Percentiles rank a stretch among this genome's conserved stretches.
Evolutionary conservation across 495 filamentous ascomycete species (phyloP).

Genomic region (Penicillium pancosmium): DNA sequence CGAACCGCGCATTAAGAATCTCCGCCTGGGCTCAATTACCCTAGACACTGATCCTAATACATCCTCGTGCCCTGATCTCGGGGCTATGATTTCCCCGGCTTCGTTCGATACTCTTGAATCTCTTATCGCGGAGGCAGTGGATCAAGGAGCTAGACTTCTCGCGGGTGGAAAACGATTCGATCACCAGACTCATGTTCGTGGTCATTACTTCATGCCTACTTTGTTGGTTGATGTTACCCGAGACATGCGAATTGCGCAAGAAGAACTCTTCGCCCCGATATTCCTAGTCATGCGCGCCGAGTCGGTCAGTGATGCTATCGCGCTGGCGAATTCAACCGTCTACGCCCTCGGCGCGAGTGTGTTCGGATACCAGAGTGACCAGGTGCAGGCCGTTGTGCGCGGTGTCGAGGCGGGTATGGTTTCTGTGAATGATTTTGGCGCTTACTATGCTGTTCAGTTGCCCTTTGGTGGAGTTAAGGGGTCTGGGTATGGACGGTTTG

Average conservation of each 20-base stretch:
- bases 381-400: slow-evolving; percentile 61
- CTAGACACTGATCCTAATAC: slow-evolving; percentile 43
- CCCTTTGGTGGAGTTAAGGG: slow-evolving; percentile 89
- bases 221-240: slow-evolving; percentile 81
- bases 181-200: slow-evolving; percentile 71
- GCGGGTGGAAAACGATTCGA: slow-evolving; percentile 71
- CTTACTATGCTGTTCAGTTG: slow-evolving; percentile 87
- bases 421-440: slow-evolving; percentile 90
- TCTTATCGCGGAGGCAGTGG: slow-evolving; percentile 76
- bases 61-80: slow-evolving; percentile 65
- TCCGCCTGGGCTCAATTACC: slow-evolving; percentile 71
- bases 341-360: slow-evolving; percentile 84
- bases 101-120: slow-evolving; percentile 69
- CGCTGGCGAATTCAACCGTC: slow-evolving; percentile 72
- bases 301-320: slow-evolving; percentile 61
- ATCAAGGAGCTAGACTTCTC: slow-evolving; percentile 76
- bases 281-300: slow-evolving; percentile 78
- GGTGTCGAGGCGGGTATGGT: slow-evolving; percentile 85
- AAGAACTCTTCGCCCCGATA: slow-evolving; percentile 91
- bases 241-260: slow-evolving; percentile 80
- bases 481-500: slow-evolving; percentile 92
- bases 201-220: slow-evolving; percentile 92
- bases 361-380: slow-evolving; percentile 60
- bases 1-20: slow-evolving; percentile 64
- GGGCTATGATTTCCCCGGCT: slow-evolving; percentile 81